These are phyloP conservation scores for Rhodofomes roseus DNA, from an alignment of 1,284 basidiomycete genomes.

Conservation along the genomic window DNA sequence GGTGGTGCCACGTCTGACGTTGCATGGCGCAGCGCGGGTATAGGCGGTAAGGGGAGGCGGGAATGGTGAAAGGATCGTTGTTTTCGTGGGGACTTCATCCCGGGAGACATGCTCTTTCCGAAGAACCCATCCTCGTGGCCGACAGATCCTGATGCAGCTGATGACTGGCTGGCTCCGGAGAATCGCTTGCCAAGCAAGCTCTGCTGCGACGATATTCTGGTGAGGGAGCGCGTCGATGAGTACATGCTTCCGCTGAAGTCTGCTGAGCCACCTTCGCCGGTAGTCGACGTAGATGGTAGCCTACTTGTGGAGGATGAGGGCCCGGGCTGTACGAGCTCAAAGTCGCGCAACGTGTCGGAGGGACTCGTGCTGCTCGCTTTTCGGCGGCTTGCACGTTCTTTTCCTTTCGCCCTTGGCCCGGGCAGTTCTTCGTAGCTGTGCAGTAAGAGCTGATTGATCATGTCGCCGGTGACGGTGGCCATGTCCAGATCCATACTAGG, in stretches of 20 bases:
- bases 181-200: slow-evolving; percentile 37
- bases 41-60: slow-evolving; percentile 31
- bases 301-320: slow-evolving; percentile 15
- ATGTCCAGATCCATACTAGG: slow-evolving; percentile 18
- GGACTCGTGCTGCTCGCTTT: not conserved
- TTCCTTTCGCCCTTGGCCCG: slow-evolving; percentile 6
- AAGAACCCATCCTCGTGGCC: slow-evolving; percentile 15
- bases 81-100: slow-evolving; percentile 26
- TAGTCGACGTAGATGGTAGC: slow-evolving; percentile 8
- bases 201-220: slow-evolving; percentile 56
- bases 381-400: slow-evolving; percentile 4
- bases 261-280: not conserved
- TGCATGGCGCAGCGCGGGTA: slow-evolving; percentile 27
- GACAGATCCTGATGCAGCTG: slow-evolving; percentile 12
- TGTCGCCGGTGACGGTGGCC: slow-evolving; percentile 13
- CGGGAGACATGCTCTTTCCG: slow-evolving; percentile 3
- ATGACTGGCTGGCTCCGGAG: slow-evolving; percentile 22
- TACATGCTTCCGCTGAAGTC: not conserved
- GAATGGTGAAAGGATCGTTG: slow-evolving; percentile 36
- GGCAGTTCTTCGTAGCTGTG: not conserved
- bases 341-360: slow-evolving; percentile 5
- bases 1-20: slow-evolving; percentile 14
- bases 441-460: slow-evolving; percentile 19
- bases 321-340: not conserved
- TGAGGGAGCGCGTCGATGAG: slow-evolving; percentile 38